Evolutionary conservation across 1,139 yeast genomes (phyloP).

Genomic region (Maudiozyma humilis): DNA sequence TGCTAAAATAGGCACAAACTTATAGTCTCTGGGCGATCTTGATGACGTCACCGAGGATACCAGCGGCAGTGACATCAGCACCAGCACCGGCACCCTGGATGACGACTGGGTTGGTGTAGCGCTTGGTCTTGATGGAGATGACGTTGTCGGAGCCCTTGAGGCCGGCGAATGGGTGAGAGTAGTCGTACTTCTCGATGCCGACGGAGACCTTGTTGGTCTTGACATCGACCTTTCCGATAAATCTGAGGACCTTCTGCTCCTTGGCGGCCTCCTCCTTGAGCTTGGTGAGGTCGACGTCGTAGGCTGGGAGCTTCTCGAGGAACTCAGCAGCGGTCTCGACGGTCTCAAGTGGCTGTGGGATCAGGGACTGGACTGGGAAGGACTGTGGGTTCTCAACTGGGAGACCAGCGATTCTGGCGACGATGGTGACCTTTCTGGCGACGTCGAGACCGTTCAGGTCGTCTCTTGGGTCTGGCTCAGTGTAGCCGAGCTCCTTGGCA

Average conservation of each 20-base stretch:
- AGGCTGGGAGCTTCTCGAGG: conserved; percentile 69
- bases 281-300: conserved; percentile 68
- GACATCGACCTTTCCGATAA: conserved; percentile 84
- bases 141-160: conserved; percentile 95
- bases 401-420: conserved; percentile 86
- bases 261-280: conserved; percentile 74
- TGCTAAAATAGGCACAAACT: not conserved
- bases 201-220: conserved; percentile 63
- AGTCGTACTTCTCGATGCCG: conserved; percentile 76
- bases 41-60: conserved; percentile 88
- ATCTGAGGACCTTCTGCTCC: conserved; percentile 82
- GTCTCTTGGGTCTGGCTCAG: conserved; percentile 99
- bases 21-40: conserved; percentile 78
- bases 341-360: conserved; percentile 77
- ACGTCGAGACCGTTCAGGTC: conserved; percentile 96
- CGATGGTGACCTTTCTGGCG: conserved; percentile 93
- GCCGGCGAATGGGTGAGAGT: conserved; percentile 91
- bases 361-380: conserved; percentile 90
- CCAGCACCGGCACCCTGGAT: conserved; percentile 99
- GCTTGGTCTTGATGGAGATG: conserved; percentile 78
- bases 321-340: conserved; percentile 70
- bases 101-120: conserved; percentile 87
- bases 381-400: conserved; percentile 83
- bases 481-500: conserved; percentile 88
- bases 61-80: conserved; percentile 97